Evolutionary conservation across 352 stramenopile species (phyloP).

Genomic region (Pythium sp.): DNA sequence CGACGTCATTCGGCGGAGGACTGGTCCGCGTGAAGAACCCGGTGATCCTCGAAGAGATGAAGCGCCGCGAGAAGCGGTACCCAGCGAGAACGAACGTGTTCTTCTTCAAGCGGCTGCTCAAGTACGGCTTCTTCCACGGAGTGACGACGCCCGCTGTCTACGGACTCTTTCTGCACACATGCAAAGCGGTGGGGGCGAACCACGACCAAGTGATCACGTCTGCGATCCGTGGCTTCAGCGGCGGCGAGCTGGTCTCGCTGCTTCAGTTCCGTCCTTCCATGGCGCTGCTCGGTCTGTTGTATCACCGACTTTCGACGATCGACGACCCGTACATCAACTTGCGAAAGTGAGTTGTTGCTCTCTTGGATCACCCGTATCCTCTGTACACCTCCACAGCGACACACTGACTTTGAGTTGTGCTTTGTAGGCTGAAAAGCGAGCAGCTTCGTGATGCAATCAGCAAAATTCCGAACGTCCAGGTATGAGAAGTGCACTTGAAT

Average conservation of each 20-base stretch:
- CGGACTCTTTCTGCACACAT: constrained; percentile 70
- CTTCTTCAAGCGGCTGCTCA: constrained; percentile 75
- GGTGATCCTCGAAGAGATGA: constrained; percentile 61
- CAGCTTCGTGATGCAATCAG: constrained; percentile 49
- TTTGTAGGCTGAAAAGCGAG: constrained; percentile 61
- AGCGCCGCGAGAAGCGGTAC: constrained; percentile 61
- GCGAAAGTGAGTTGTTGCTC: constrained; percentile 42
- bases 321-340: constrained; percentile 69
- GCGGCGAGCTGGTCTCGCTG: constrained; percentile 68
- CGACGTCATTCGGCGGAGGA: constrained; percentile 74
- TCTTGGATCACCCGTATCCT: neutral
- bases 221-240: constrained; percentile 77
- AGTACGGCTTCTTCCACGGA: constrained; percentile 71
- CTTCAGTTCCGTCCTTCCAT: constrained; percentile 78
- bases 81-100: constrained; percentile 60
- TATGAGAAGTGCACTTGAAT: constrained; percentile 15
- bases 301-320: constrained; percentile 63
- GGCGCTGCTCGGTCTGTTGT: constrained; percentile 67
- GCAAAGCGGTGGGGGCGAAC: constrained; percentile 57
- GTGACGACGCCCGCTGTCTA: constrained; percentile 70
- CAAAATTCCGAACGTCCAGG: constrained; percentile 53
- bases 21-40: constrained; percentile 62
- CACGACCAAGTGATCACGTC: constrained; percentile 83
- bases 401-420: no score
- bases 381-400: no score